phyloP scores from a whole-genome alignment of 2,329 filamentous ascomycete genomes.

The Byssoonygena ceratinophila region DNA sequence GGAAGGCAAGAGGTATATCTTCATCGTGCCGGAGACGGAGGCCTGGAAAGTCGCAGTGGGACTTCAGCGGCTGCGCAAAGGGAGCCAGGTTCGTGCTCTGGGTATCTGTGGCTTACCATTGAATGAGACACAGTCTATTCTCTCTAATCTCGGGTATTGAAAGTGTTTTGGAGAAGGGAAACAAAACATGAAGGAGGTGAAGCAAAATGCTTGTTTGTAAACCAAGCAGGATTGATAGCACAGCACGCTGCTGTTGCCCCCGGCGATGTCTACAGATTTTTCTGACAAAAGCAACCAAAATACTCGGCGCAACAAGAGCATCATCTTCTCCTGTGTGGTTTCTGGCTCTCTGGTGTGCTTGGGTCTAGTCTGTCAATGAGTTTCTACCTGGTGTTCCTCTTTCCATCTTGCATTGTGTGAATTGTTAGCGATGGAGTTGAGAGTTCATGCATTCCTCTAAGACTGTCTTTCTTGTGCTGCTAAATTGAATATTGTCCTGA shows the following conservation, averaged over 20 bases:
- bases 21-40: slow-evolving; percentile 49
- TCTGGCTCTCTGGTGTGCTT: too few relatives aligned
- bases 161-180: too few relatives aligned
- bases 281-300: too few relatives aligned
- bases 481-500: background rate
- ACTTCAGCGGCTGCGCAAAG: slow-evolving; percentile 46
- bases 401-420: background rate
- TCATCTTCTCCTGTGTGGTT: too few relatives aligned
- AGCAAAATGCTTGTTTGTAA: too few relatives aligned
- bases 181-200: too few relatives aligned
- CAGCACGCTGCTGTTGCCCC: too few relatives aligned
- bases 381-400: too few relatives aligned
- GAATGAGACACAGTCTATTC: slow-evolving; percentile 33
- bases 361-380: too few relatives aligned
- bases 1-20: slow-evolving; percentile 52
- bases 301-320: too few relatives aligned
- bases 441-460: slow-evolving; percentile 2
- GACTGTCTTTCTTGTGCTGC: background rate
- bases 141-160: slow-evolving; percentile 32
- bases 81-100: slow-evolving; percentile 46
- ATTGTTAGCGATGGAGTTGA: slow-evolving; percentile 15
- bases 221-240: too few relatives aligned
- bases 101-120: slow-evolving; percentile 44
- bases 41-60: slow-evolving; percentile 54
- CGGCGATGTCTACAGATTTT: too few relatives aligned